Conservation (phyloP, 352 stramenopile genomes). For the Globisporangium radiosum region DNA sequence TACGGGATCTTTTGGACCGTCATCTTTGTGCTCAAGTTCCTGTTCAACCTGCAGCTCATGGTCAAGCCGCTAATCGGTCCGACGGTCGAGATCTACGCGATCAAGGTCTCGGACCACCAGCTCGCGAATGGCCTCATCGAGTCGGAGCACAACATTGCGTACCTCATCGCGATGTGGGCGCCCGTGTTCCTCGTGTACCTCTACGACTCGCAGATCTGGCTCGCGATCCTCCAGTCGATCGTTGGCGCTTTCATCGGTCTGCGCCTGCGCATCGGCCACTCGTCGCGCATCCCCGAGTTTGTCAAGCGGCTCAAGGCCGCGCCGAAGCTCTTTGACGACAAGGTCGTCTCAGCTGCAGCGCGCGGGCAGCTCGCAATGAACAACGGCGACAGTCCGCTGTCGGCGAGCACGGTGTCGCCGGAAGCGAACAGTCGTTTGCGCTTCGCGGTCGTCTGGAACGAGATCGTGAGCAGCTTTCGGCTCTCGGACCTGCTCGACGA, state of each 20-base stretch:
- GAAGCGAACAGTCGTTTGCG: conserved; percentile 76
- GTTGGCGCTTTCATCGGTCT: conserved; percentile 74
- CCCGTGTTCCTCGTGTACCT: conserved; percentile 82
- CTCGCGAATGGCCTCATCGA: conserved; percentile 55
- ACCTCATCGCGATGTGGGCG: conserved; percentile 68
- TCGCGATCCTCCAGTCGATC: conserved; percentile 76
- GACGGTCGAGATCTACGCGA: conserved; percentile 92
- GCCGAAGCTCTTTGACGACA: conserved; percentile 66
- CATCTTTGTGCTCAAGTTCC: conserved; percentile 92
- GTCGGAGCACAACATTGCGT: conserved; percentile 77
- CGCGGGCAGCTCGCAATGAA: conserved; percentile 62
- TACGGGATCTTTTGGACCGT: conserved; percentile 78
- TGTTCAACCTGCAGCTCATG: conserved; percentile 97
- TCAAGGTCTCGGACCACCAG: conserved; percentile 38
- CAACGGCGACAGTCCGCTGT: conserved; percentile 35
- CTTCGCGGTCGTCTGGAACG: conserved; percentile 87
- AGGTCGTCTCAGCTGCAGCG: conserved; percentile 66
- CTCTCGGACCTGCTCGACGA: conserved; percentile 84
- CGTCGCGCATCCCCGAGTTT: conserved; percentile 70
- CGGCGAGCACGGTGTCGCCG: conserved; percentile 39
- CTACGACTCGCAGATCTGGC: conserved; percentile 86
- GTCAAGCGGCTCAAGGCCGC: conserved; percentile 55
- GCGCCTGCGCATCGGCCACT: conserved; percentile 77
- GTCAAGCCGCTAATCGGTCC: conserved; percentile 95
- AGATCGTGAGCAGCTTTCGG: conserved; percentile 86